Base-by-base conservation (phyloP, 768 basidiomycete genomes). In the Termitomyces eurrhizus region DNA sequence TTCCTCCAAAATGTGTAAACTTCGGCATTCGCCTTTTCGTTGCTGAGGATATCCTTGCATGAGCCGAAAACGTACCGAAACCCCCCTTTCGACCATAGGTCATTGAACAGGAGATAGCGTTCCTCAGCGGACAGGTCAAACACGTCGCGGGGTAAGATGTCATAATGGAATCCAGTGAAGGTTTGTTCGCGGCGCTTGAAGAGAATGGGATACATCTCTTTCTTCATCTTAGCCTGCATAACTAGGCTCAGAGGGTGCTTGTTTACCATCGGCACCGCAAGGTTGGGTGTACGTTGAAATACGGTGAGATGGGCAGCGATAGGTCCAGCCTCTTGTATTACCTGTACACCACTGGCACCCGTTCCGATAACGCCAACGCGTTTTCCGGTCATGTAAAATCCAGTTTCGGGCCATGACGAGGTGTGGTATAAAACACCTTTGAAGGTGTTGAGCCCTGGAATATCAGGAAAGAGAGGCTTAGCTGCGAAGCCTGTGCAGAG, bases 221-320 rank as follows among this genome's bases (percentile, higher is more conserved):
- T 39, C 52, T 65, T 66, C 62, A 64, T 64, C 57, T 61, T 52
- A 8, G 62, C 57, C 21, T 69, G 64, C 35, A 32, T 52, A 21
- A 54, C 59, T 9, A 13, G 48, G 36, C 59, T 60, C 3, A 68
- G n/a, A 52, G 64, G 55, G 16, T 39, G 29, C 54, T 70, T 69
- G 12, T 44, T 45, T 66, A 71, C 65, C 3, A 71, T 66, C 3
- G 69, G 64, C 26, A 71, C 21, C 0, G 69, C 65, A 24, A 67
- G 52, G 21, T 70, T 68, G 3, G 69, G 67, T 13, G 69, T 70
- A 13, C 70, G 69, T 53, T 72, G 70, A 64, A 70, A 72, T 12
- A 72, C 67, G 7, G 68, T 67, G 37, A 72, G 63, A 35, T 69
- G 65, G 7, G 57, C 36, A 1, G 61, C 66, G 16, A 64, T 33